Percentiles rank a stretch among this genome's conserved stretches.
Conservation (phyloP, 1,284 basidiomycete species). For the Cerrena zonata region DNA sequence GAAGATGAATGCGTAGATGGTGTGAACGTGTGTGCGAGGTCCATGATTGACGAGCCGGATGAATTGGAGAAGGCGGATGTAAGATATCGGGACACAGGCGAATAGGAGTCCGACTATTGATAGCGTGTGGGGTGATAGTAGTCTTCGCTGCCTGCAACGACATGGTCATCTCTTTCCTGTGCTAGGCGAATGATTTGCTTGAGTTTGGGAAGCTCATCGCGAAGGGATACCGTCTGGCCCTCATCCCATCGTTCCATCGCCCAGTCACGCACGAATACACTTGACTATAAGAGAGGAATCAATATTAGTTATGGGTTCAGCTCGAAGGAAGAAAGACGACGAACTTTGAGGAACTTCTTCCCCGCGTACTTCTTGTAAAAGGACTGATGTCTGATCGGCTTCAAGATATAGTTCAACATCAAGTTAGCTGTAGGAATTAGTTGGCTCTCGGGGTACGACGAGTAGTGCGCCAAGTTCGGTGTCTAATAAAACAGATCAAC, state of each 20-base stretch:
- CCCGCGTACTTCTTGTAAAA: conserved; percentile 81
- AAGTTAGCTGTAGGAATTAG: conserved; percentile 84
- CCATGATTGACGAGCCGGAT: not conserved
- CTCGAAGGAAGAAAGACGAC: conserved; percentile 11
- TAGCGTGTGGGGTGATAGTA: not conserved
- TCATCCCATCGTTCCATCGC: conserved; percentile 58
- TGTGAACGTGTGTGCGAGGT: not conserved
- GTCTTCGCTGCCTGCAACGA: not conserved
- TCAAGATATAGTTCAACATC: conserved; percentile 89
- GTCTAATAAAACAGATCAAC: conserved; percentile 44
- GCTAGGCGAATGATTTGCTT: conserved; percentile 47
- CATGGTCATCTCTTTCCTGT: conserved; percentile 21
- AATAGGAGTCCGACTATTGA: too few relatives aligned
- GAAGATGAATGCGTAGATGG: not conserved
- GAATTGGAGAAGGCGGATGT: not conserved
- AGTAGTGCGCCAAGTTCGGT: conserved; percentile 87
- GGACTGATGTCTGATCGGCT: conserved; percentile 66
- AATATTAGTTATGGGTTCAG: not conserved
- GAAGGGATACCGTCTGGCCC: conserved; percentile 45
- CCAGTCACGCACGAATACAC: conserved; percentile 59
- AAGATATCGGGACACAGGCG: too few relatives aligned
- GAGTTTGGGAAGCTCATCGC: conserved; percentile 45
- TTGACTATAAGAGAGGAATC: conserved; percentile 36
- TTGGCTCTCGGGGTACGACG: conserved; percentile 80
- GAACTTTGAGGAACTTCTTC: conserved; percentile 81